phyloP scores from a whole-genome alignment of 2,329 filamentous ascomycete species.

The Fusarium mexicanum region DNA sequence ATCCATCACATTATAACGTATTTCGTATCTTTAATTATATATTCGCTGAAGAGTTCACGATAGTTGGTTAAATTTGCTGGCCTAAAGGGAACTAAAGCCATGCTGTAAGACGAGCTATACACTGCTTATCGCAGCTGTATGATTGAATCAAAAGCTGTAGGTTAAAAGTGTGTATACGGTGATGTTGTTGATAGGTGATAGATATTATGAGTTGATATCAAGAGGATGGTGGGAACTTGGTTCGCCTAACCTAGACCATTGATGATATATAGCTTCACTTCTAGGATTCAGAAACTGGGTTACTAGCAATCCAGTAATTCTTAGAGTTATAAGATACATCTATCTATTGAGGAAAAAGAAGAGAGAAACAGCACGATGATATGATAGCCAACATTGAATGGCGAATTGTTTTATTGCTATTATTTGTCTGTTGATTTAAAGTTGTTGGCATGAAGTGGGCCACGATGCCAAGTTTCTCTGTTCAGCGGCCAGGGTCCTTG shows the following conservation, averaged over 20 bases:
- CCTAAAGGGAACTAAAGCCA: too few relatives aligned
- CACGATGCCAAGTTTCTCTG: neutral
- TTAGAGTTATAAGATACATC: accelerated
- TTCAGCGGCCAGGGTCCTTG: neutral
- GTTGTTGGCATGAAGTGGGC: neutral
- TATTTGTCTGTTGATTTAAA: neutral
- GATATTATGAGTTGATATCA: neutral
- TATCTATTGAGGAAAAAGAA: neutral
- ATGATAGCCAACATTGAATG: neutral
- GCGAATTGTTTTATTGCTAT: neutral
- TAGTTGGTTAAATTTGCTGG: neutral
- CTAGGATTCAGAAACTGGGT: too few relatives aligned
- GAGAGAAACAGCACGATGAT: accelerated
- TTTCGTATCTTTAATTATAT: neutral
- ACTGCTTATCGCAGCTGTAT: neutral
- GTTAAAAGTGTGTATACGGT: neutral
- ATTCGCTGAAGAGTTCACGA: neutral
- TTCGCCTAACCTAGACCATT: neutral
- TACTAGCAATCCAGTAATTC: too few relatives aligned
- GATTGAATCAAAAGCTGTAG: accelerated
- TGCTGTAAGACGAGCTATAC: too few relatives aligned
- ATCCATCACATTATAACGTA: neutral
- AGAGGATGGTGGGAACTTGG: neutral
- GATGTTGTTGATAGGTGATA: neutral
- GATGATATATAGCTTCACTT: neutral